Percentiles rank a stretch among this genome's conserved stretches.
These are phyloP conservation scores for Zychaea mexicana DNA, from an alignment of 371 early-diverging fungal species.

Conservation along the genomic window DNA sequence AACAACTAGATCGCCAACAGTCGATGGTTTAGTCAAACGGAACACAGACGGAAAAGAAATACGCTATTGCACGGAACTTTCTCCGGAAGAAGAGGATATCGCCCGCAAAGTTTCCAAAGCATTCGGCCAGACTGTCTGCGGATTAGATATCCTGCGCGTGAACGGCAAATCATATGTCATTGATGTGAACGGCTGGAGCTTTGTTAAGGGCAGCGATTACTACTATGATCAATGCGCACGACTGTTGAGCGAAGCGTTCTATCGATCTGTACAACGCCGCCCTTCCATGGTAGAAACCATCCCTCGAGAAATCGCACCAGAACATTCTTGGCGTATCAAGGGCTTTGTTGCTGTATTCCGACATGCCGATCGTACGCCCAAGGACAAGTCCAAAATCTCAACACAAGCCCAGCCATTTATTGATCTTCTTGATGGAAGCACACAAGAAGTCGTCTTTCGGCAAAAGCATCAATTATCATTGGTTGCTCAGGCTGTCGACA, in stretches of 20 bases:
- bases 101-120: constrained; percentile 79
- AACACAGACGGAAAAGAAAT: constrained; percentile 98
- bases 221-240: constrained; percentile 91
- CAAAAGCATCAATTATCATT: constrained; percentile 69
- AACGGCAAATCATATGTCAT: constrained; percentile 91
- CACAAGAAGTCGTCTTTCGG: constrained; percentile 83
- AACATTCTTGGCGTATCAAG: constrained; percentile 92
- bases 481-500: constrained; percentile 67
- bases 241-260: constrained; percentile 65
- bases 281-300: constrained; percentile 66
- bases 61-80: constrained; percentile 86
- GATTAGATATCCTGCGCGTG: constrained; percentile 92
- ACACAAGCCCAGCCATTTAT: constrained; percentile 69
- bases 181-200: constrained; percentile 99
- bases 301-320: constrained; percentile 63
- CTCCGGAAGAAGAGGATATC: constrained; percentile 81
- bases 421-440: constrained; percentile 65
- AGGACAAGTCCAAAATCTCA: constrained; percentile 91
- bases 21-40: constrained; percentile 95
- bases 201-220: constrained; percentile 95
- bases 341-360: constrained; percentile 92
- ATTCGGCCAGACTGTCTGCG: constrained; percentile 95
- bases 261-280: constrained; percentile 44
- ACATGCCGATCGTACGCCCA: constrained; percentile 97
- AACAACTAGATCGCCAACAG: constrained; percentile 91